phyloP scores from a whole-genome alignment of 2,329 filamentous ascomycete genomes.

The Colletotrichum siamense region DNA sequence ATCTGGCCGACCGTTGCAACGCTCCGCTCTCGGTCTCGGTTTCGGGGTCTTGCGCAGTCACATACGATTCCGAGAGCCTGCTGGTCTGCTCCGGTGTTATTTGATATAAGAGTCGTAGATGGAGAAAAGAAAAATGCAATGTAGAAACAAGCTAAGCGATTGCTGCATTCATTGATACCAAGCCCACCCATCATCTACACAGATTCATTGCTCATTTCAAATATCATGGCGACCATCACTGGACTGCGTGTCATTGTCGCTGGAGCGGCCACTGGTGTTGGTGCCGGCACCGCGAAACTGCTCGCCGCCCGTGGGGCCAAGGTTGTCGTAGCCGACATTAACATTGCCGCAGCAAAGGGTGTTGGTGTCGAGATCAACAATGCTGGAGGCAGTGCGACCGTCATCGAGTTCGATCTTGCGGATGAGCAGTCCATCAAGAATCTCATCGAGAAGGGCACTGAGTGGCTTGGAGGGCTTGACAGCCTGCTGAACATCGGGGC shows the following conservation, averaged over 20 bases:
- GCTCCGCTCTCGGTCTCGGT: constrained; percentile 3
- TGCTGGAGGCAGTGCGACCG: neutral
- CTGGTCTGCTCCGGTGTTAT: neutral
- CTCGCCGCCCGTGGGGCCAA: neutral
- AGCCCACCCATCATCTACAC: neutral
- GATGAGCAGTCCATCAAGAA: neutral
- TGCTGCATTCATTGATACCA: neutral
- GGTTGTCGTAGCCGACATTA: neutral
- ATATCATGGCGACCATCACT: neutral
- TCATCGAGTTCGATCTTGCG: neutral
- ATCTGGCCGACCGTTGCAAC: neutral
- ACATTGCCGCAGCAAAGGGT: neutral
- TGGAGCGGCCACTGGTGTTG: neutral
- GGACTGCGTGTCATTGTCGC: neutral
- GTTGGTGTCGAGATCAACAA: neutral
- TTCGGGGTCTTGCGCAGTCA: neutral
- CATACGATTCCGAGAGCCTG: neutral
- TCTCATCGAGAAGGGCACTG: neutral
- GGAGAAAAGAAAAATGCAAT: neutral
- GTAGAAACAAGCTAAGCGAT: neutral
- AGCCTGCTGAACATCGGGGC: constrained; percentile 5
- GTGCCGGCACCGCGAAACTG: neutral
- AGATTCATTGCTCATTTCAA: neutral
- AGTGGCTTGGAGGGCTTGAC: constrained; percentile 4
- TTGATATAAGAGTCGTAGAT: neutral